Evolutionary conservation across 768 basidiomycete species (phyloP), one percentile per base, ranked within the genome.

Genomic region (Termitomyces sp.): DNA sequence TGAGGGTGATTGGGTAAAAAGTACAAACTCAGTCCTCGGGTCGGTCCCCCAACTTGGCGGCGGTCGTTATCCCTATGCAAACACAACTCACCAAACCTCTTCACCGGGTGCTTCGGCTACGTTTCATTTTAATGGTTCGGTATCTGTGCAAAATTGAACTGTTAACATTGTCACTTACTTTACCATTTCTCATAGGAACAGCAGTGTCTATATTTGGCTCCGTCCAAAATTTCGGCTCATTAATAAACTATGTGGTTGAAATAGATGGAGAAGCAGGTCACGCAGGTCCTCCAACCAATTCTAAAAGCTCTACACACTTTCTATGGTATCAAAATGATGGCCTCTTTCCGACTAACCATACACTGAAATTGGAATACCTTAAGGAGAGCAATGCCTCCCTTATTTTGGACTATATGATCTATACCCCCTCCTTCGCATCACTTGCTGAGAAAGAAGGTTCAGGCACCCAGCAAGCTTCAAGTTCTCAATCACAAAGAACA

Each of bases 11-110:
- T 50, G 49, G 49, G 20, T 20, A 50, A 12, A n/a, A 28, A 16
- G 6, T 24, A 33, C 13, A 35, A 24, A 20, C 20, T 4, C 20
- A 10, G 4, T 22, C 33, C 1, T 30, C n/a, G n/a, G n/a, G n/a
- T n/a, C n/a, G n/a, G 16, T 7, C 5, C 16, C 5, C 0, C 0
- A 0, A 9, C 6, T n/a, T n/a, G n/a, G n/a, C n/a, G n/a, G 4
- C 3, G 6, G 26, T 3, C 30, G 18, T 33, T 22, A 51, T 51
- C 20, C 49, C 8, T 51, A 24, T 36, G 35, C 8, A 51, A 51
- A 51, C 6, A 36, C 32, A 16, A 22, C 7, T 24, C 49, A 36
- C 13, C 33, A 36, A 24, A 47, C 45, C 26, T 5, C 45, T 18
- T 33, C 48, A 2, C 0, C 0, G n/a, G 33, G 20, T 16, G 20